These are phyloP conservation scores for Ceratobasidium sp. DNA, from an alignment of 1,284 basidiomycete species.

Conservation along the genomic window DNA sequence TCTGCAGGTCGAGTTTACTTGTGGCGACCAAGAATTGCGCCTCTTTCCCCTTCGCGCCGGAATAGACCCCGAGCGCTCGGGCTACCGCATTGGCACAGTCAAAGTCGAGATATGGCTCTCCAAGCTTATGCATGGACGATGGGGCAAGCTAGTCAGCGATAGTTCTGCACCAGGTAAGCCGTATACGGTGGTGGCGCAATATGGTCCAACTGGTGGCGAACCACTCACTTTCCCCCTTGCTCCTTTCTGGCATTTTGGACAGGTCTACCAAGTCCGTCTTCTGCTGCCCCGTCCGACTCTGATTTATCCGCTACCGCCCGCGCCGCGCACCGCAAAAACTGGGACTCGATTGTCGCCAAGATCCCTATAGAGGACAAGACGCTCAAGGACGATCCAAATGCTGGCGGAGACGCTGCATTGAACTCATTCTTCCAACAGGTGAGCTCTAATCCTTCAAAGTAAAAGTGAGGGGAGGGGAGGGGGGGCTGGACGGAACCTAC, in stretches of 20 bases:
- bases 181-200: constrained; percentile 12
- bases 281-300: constrained; percentile 35
- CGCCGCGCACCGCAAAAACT: constrained; percentile 69
- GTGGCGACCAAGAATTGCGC: constrained; percentile 70
- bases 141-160: constrained; percentile 70
- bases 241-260: not conserved
- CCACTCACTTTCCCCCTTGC: constrained; percentile 49
- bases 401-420: constrained; percentile 79
- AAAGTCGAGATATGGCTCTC: constrained; percentile 81
- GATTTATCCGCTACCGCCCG: constrained; percentile 13
- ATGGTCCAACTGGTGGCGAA: constrained; percentile 50
- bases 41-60: constrained; percentile 84
- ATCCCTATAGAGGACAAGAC: constrained; percentile 69
- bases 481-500: not conserved
- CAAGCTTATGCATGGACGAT: constrained; percentile 73
- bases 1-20: constrained; percentile 54
- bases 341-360: constrained; percentile 78
- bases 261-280: not conserved
- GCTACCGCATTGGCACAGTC: constrained; percentile 78
- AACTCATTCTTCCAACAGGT: constrained; percentile 81
- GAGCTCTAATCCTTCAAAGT: not conserved
- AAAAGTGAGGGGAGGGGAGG: not conserved
- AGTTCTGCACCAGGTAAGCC: constrained; percentile 22
- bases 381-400: constrained; percentile 79
- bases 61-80: constrained; percentile 72